Percentiles rank a stretch among this genome's conserved stretches.
Evolutionary conservation across 805 yeast species (phyloP).

Genomic region (Teunomyces stri): DNA sequence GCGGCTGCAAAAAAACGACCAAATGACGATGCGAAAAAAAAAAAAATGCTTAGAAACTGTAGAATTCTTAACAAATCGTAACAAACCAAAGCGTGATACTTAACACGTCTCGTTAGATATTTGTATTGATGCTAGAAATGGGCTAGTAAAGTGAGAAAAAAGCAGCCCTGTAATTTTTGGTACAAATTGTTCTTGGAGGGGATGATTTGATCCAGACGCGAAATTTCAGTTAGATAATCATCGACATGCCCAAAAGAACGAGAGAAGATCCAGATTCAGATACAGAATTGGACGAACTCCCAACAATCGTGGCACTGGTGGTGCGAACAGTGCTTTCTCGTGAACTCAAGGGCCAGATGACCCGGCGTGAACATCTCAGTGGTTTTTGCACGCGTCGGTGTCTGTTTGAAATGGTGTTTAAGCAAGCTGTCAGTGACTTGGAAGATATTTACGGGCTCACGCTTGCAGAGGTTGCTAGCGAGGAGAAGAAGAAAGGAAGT

Average conservation of each 20-base stretch:
- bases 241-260: constrained; percentile 5
- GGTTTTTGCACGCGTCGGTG: neutral
- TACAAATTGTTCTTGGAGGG: too few relatives aligned
- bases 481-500: constrained; percentile 3
- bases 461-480: constrained; percentile 15
- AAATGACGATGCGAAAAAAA: too few relatives aligned
- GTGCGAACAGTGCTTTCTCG: constrained; percentile 18
- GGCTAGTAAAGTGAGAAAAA: too few relatives aligned
- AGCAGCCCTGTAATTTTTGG: too few relatives aligned
- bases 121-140: too few relatives aligned
- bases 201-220: neutral
- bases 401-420: constrained; percentile 14
- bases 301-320: constrained; percentile 7
- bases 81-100: too few relatives aligned
- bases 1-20: neutral
- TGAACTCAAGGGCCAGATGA: constrained; percentile 20
- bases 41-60: too few relatives aligned
- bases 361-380: constrained; percentile 22
- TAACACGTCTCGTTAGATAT: too few relatives aligned
- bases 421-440: constrained; percentile 15
- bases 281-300: constrained; percentile 7
- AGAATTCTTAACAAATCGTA: too few relatives aligned
- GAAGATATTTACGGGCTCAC: constrained; percentile 27
- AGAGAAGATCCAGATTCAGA: constrained; percentile 1
- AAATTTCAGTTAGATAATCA: neutral